These are phyloP conservation scores for Cutaneotrichosporon arboriforme DNA, from an alignment of 1,284 basidiomycete genomes.

Conservation along the genomic window DNA sequence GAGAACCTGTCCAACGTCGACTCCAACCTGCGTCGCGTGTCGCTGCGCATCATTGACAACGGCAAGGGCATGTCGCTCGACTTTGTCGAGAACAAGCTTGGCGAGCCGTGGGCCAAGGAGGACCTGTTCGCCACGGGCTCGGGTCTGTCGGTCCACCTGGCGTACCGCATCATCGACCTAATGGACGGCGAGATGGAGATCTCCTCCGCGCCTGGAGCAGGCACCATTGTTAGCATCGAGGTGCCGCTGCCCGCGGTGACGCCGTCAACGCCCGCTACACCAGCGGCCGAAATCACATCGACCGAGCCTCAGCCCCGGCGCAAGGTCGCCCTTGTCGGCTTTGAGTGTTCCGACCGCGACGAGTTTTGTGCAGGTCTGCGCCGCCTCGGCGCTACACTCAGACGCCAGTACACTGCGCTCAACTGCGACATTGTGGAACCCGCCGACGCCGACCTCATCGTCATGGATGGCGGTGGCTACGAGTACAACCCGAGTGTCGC, in stretches of 20 bases:
- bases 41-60: constrained; percentile 37
- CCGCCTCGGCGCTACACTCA: constrained; percentile 22
- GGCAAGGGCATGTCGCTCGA: constrained; percentile 38
- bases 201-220: constrained; percentile 34
- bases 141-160: constrained; percentile 41
- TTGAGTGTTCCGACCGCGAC: constrained; percentile 12
- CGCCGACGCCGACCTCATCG: constrained; percentile 33
- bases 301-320: constrained; percentile 2
- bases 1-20: constrained; percentile 23
- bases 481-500: constrained; percentile 18
- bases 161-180: constrained; percentile 43
- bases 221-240: constrained; percentile 39
- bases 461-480: constrained; percentile 25
- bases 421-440: constrained; percentile 29
- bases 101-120: constrained; percentile 40
- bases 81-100: constrained; percentile 34
- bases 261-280: too few species aligned
- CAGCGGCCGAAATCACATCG: too few species aligned
- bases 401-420: constrained; percentile 28
- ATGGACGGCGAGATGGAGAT: constrained; percentile 45
- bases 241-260: constrained; percentile 26
- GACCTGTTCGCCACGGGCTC: constrained; percentile 41
- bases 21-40: constrained; percentile 22
- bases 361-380: constrained; percentile 6
- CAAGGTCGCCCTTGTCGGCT: constrained; percentile 34